These are phyloP conservation scores for Plantago elongata DNA, from an alignment of 257 asterid genomes.

Conservation along the genomic window DNA sequence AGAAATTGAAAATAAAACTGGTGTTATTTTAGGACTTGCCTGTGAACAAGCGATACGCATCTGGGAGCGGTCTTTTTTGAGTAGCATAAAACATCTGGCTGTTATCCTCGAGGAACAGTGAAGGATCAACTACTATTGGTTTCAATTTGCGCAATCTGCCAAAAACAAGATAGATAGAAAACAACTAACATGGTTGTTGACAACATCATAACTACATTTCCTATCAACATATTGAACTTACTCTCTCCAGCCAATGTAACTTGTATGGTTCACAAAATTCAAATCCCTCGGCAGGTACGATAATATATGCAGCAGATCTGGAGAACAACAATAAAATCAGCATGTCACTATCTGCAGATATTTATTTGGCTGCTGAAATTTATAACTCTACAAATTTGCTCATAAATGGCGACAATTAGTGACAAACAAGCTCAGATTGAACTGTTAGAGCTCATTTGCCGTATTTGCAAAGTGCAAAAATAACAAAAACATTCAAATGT, in stretches of 20 bases:
- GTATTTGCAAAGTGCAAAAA: not conserved
- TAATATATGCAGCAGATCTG: constrained; percentile 94
- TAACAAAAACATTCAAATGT: not conserved
- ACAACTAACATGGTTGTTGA: not conserved
- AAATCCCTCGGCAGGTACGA: constrained; percentile 85
- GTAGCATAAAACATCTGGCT: constrained; percentile 74
- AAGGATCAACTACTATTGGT: constrained; percentile 89
- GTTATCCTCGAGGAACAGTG: constrained; percentile 59
- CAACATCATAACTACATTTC: not conserved
- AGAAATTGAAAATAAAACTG: not conserved
- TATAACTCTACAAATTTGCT: not conserved
- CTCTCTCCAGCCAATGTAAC: constrained; percentile 99
- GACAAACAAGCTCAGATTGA: not conserved
- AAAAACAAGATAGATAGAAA: constrained; percentile 13
- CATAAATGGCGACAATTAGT: not conserved
- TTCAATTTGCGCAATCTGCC: constrained; percentile 69
- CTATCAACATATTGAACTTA: constrained; percentile 26
- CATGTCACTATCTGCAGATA: constrained; percentile 17
- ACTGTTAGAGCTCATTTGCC: not conserved
- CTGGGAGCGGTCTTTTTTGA: constrained; percentile 77
- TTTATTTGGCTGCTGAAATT: not conserved
- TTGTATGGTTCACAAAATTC: constrained; percentile 81
- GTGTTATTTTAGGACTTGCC: constrained; percentile 35
- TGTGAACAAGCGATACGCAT: constrained; percentile 68
- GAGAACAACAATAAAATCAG: constrained; percentile 21